phyloP scores from a whole-genome alignment of 345 rosid species.

The Gossypium anomalum region DNA sequence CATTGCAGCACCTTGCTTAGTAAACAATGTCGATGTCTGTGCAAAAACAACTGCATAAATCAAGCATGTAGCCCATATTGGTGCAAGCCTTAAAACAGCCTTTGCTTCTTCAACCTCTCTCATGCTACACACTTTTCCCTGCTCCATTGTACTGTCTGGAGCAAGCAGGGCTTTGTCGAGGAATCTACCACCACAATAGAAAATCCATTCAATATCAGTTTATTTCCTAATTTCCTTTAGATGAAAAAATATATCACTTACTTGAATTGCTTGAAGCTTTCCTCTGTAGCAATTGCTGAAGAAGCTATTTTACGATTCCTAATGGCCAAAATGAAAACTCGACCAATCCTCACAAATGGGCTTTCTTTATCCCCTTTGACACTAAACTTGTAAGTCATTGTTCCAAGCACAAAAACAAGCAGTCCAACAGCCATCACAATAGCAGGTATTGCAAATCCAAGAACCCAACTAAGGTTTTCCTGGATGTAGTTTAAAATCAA shows the following conservation, averaged over 20 bases:
- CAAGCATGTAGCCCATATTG: conserved; percentile 48
- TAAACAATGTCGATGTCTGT: conserved; percentile 52
- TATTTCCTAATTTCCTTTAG: background rate
- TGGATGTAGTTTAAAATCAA: conserved; percentile 52
- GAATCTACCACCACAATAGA: conserved; percentile 31
- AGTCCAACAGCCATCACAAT: conserved; percentile 25
- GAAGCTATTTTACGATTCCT: conserved; percentile 23
- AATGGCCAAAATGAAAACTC: conserved; percentile 23
- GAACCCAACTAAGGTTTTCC: conserved; percentile 70
- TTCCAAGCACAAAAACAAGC: conserved; percentile 31
- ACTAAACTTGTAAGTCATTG: conserved; percentile 20
- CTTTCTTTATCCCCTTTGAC: conserved; percentile 12
- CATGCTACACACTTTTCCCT: background rate
- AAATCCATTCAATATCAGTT: background rate
- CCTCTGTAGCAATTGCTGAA: conserved; percentile 22
- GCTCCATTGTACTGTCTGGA: conserved; percentile 27
- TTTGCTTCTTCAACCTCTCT: conserved; percentile 56
- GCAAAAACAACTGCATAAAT: conserved; percentile 43
- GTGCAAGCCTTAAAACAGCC: conserved; percentile 38
- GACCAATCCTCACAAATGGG: conserved; percentile 29
- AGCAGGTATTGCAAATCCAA: conserved; percentile 50
- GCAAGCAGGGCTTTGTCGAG: conserved; percentile 44
- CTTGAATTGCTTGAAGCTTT: conserved; percentile 36
- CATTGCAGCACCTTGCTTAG: conserved; percentile 55
- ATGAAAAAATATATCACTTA: conserved; percentile 15